A percentile compares a stretch with the other conserved stretches of the same genome.
These are phyloP conservation scores for Candida pseudoviswanathii DNA, from an alignment of 1,139 yeast genomes.

Conservation along the genomic window DNA sequence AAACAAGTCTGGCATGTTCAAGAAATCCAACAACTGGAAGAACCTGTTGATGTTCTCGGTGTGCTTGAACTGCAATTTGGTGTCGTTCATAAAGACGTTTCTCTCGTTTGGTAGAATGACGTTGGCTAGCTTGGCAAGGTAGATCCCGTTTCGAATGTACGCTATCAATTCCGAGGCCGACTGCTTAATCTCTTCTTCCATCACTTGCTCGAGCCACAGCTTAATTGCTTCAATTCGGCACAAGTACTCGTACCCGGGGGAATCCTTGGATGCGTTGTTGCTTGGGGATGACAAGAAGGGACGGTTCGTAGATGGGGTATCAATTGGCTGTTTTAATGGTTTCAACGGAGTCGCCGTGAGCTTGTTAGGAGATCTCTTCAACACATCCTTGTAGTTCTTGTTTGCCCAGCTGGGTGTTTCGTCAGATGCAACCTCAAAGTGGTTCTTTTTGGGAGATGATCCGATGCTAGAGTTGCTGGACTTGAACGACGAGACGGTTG, in stretches of 20 bases:
- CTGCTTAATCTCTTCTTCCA: slow-evolving; percentile 57
- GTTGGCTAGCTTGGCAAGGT: slow-evolving; percentile 77
- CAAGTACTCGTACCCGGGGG: slow-evolving; percentile 71
- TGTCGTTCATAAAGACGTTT: slow-evolving; percentile 42
- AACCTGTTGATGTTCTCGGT: slow-evolving; percentile 91
- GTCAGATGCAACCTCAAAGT: slow-evolving; percentile 17
- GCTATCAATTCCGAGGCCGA: slow-evolving; percentile 52
- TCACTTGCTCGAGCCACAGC: slow-evolving; percentile 43
- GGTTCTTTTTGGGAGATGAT: slow-evolving; percentile 21
- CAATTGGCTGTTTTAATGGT: slow-evolving; percentile 21
- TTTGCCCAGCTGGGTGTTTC: slow-evolving; percentile 29
- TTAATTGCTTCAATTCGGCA: slow-evolving; percentile 90
- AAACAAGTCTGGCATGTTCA: slow-evolving; percentile 83
- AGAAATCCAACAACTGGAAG: slow-evolving; percentile 67
- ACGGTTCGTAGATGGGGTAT: slow-evolving; percentile 15
- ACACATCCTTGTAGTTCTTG: slow-evolving; percentile 20
- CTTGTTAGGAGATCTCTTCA: slow-evolving; percentile 20
- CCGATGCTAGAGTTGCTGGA: slow-evolving; percentile 23
- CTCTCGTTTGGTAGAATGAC: slow-evolving; percentile 70
- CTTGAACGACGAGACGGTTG: slow-evolving; percentile 47
- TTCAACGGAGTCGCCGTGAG: slow-evolving; percentile 11
- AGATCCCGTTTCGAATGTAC: slow-evolving; percentile 78
- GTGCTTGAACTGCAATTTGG: slow-evolving; percentile 78
- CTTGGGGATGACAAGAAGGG: slow-evolving; percentile 32
- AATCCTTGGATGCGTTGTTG: slow-evolving; percentile 30